Conservation (phyloP, 495 filamentous ascomycete species). For the Aspergillus cavernicola region DNA sequence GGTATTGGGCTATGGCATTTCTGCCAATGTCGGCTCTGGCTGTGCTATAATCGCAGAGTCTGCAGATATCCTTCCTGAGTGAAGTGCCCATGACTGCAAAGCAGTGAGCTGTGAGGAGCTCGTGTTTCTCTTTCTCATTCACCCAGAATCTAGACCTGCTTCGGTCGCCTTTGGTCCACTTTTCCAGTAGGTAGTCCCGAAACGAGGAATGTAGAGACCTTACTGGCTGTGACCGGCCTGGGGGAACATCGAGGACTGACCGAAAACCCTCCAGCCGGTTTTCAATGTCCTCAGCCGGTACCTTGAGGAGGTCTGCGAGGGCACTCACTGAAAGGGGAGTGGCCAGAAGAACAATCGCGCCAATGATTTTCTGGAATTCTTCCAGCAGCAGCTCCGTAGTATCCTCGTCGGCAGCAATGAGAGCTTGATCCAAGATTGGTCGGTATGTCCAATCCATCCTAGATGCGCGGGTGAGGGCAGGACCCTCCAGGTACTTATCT, state of each 20-base stretch:
- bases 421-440: constrained; percentile 19
- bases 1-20: too few species aligned
- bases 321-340: constrained; percentile 13
- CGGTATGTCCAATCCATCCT: constrained; percentile 19
- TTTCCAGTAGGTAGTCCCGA: constrained; percentile 19
- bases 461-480: not conserved
- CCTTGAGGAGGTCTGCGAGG: constrained; percentile 12
- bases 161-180: not conserved
- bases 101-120: not conserved
- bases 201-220: constrained; percentile 20
- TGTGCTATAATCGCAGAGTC: too few species aligned
- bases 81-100: too few species aligned
- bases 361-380: constrained; percentile 20
- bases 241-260: constrained; percentile 22
- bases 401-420: not conserved
- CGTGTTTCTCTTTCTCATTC: constrained; percentile 15
- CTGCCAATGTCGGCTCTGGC: too few species aligned
- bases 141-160: constrained; percentile 22
- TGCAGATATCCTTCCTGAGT: too few species aligned
- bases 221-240: constrained; percentile 13
- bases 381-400: not conserved
- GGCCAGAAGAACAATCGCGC: constrained; percentile 21
- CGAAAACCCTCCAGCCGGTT: not conserved
- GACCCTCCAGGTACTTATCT: constrained; percentile 3
- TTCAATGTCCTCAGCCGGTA: not conserved